Evolutionary conservation across 2,329 filamentous ascomycete genomes (phyloP), one percentile per base, ranked within the genome.

Genomic region (Malbranchea zuffiana): DNA sequence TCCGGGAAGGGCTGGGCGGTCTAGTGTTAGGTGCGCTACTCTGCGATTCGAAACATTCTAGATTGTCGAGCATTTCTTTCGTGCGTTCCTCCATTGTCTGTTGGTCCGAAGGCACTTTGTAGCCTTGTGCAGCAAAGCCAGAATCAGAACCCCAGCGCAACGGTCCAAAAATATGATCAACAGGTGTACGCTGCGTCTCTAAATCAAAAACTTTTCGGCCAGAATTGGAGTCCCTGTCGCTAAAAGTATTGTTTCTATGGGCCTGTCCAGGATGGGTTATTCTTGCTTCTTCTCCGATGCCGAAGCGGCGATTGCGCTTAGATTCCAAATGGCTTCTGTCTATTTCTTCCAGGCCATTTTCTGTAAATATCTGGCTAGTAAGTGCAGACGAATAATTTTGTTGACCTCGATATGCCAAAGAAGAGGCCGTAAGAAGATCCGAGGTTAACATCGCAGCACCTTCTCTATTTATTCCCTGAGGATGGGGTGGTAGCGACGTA

Each of bases 131-230:
- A 43, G 62, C 68, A 52, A 84, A 84, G 40, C 65, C 73, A n/a
- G 68, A 55, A 54, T 84, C 80, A 1, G 80, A 80, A 6, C 80
- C 80, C 72, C 75, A 83, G 43, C 73, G 71, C 29, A 80, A 64
- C 35, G 55, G 50, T 7, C 54, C 51, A 13, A 33, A 34, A 7
- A 39, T 21, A 11, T 33, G 21, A 23, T 39, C 29, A 49, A 65
- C 40, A 57, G 53, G 36, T 52, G 55, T 50, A 2, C 56, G 52
- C 21, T 61, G 50, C 21, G 52, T 52, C 13, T 30, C 35, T 4
- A 55, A 49, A 42, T 60, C 57, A 24, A 61, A 61, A 8, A 57
- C 50, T 55, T 60, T 59, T 37, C 58, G 53, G 10, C 52, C 49
- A 3, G 59, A 57, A 40, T 62, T 60, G 19, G 54, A 53, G 7